Evolutionary conservation across 2,329 filamentous ascomycete species (phyloP), one percentile per base, ranked within the genome.

Genomic region (Fusarium xyrophilum): DNA sequence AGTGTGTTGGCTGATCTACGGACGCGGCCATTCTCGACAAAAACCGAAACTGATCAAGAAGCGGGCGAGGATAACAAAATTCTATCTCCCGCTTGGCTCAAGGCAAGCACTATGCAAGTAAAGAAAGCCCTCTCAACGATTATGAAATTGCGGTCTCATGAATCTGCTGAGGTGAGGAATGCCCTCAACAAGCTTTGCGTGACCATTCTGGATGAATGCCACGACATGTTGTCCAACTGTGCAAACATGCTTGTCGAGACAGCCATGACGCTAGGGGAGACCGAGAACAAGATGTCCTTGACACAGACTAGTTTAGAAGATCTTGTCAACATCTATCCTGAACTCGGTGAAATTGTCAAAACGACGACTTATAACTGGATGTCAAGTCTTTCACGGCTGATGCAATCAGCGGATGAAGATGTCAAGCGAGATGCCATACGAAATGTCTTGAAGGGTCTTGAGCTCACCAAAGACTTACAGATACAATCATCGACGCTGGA

Each of bases 361-460:
- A 86, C 84, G 30, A 90, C 87, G 2, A 83, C 96, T 2, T 91
- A 95, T 76, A 89, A 89, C 54, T 97, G 94, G 93, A 86, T 94
- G 27, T 87, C 88, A 5, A 90, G 92, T 40, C 85, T 99, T 21
- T 90, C 95, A 8, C 87, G 93, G 19, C 79, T 93, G 17, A 94
- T 97, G 88, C 93, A 95, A 76, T 88, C 89, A 12, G 91, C 89
- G 69, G 93, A 98, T 72, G 93, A 97, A 70, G 84, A 84, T n/a
- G 82, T 85, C 30, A 97, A 96, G 76, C 85, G 88, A 65, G 85
- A 86, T 57, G 88, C 90, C 4, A 85, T 98, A 28, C 85, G 86
- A 30, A 92, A 95, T 66, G 85, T 99, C n/a, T 87, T 90, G 17
- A 90, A 89, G 48, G 89, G 91, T 0, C 89, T 93, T 54, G 83